Conservation (phyloP, 805 yeast genomes). For the Tanozyma kutaoensis region DNA sequence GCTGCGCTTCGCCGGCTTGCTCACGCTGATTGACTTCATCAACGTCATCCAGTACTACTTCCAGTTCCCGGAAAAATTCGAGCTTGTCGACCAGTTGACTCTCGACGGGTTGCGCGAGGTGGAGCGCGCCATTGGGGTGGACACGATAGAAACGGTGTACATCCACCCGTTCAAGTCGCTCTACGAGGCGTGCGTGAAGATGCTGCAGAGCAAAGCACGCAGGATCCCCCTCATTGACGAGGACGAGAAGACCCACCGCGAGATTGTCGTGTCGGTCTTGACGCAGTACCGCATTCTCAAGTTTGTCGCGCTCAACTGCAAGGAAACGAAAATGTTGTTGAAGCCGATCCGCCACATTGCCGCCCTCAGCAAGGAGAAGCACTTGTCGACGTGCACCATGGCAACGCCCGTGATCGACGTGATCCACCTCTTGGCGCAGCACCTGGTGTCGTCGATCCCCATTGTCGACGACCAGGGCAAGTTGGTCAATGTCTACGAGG, state of each 20-base stretch:
- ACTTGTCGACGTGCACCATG: conserved; percentile 73
- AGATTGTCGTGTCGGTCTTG: conserved; percentile 87
- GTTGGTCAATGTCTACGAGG: conserved; percentile 85
- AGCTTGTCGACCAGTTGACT: conserved; percentile 74
- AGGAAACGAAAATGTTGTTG: conserved; percentile 74
- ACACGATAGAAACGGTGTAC: conserved; percentile 72
- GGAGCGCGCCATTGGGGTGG: conserved; percentile 77
- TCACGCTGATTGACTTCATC: conserved; percentile 86
- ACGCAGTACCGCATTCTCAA: conserved; percentile 94
- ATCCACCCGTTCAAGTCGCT: conserved; percentile 85
- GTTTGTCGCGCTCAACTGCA: conserved; percentile 91
- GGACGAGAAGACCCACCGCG: conserved; percentile 85
- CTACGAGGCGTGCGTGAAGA: conserved; percentile 86
- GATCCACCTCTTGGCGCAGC: conserved; percentile 63
- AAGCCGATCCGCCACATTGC: conserved; percentile 62
- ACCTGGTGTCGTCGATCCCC: conserved; percentile 86
- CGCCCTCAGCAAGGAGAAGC: conserved; percentile 40
- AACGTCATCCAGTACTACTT: conserved; percentile 92
- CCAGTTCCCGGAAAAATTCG: conserved; percentile 78
- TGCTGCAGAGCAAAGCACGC: conserved; percentile 80
- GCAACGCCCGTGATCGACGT: conserved; percentile 90
- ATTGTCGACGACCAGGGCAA: conserved; percentile 41
- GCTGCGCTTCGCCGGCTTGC: conserved; percentile 84
- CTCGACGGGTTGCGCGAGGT: conserved; percentile 77
- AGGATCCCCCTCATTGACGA: conserved; percentile 90